phyloP scores from a whole-genome alignment of 208 protist genomes.

The Phytomonas sp. region DNA sequence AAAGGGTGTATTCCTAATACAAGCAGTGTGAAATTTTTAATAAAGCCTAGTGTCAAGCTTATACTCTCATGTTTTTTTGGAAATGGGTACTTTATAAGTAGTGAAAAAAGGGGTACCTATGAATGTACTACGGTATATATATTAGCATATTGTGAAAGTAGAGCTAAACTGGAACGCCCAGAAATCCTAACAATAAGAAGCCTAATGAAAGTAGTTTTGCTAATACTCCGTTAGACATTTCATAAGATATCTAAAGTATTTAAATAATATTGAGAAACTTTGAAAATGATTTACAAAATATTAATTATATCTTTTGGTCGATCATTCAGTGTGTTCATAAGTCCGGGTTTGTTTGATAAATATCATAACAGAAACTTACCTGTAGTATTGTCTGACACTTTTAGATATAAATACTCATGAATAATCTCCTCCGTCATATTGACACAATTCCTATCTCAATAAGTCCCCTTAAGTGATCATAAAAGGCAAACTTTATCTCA shows the following conservation, averaged over 20 bases:
- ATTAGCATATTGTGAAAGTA: neutral
- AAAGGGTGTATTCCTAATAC: neutral
- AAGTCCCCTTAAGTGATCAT: slow-evolving; percentile 12
- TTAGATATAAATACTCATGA: neutral
- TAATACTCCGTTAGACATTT: neutral
- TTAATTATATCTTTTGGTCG: neutral
- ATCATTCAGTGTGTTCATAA: neutral
- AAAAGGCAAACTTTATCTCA: slow-evolving; percentile 24
- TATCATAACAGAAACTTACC: neutral
- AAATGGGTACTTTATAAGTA: neutral
- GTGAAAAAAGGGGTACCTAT: neutral
- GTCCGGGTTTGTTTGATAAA: neutral
- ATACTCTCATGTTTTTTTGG: neutral
- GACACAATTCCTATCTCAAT: neutral
- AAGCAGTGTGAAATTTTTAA: neutral
- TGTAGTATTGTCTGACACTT: neutral
- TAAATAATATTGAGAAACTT: neutral
- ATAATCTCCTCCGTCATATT: neutral
- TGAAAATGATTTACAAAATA: neutral
- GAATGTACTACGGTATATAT: neutral
- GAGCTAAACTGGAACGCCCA: neutral
- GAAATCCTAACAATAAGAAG: neutral
- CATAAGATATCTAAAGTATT: neutral
- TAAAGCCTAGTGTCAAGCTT: neutral
- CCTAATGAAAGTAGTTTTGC: neutral